These are phyloP conservation scores for Nepenthes gracilis DNA, from an alignment of 148 eudicot genomes.

Conservation along the genomic window DNA sequence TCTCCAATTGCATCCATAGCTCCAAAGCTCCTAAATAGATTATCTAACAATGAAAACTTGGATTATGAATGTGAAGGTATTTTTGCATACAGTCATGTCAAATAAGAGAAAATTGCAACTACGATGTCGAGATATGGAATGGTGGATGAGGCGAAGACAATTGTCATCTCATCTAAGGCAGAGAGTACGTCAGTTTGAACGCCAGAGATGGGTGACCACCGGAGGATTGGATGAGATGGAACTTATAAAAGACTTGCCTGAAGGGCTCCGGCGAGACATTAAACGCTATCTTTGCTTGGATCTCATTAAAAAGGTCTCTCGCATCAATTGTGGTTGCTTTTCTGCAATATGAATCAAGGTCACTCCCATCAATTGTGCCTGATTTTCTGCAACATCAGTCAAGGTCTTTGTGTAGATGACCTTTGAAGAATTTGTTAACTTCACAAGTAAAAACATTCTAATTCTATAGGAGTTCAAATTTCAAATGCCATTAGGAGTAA, in stretches of 20 bases:
- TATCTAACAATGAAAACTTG: neutral
- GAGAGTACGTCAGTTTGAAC: constrained; percentile 71
- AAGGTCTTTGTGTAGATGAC: neutral
- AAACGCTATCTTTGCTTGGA: constrained; percentile 89
- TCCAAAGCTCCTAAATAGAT: too few relatives aligned
- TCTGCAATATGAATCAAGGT: too few relatives aligned
- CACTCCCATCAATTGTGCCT: too few relatives aligned
- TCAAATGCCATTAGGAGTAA: too few relatives aligned
- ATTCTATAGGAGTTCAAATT: too few relatives aligned
- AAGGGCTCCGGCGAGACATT: constrained; percentile 87
- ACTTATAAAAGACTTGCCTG: constrained; percentile 71
- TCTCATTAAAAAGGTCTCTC: constrained; percentile 51
- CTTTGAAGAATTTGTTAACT: too few relatives aligned
- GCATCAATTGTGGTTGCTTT: neutral
- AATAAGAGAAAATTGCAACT: constrained; percentile 69
- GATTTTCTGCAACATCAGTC: neutral
- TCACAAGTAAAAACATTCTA: too few relatives aligned
- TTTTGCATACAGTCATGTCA: constrained; percentile 67
- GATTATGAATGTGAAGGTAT: constrained; percentile 29
- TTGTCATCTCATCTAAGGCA: constrained; percentile 56
- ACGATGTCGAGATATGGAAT: constrained; percentile 72
- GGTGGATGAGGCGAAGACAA: constrained; percentile 95
- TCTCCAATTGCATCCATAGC: too few relatives aligned
- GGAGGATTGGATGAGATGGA: constrained; percentile 92
- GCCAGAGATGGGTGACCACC: constrained; percentile 58